Base-by-base conservation (phyloP, 768 basidiomycete genomes). In the Phaeolepiota aurea region DNA sequence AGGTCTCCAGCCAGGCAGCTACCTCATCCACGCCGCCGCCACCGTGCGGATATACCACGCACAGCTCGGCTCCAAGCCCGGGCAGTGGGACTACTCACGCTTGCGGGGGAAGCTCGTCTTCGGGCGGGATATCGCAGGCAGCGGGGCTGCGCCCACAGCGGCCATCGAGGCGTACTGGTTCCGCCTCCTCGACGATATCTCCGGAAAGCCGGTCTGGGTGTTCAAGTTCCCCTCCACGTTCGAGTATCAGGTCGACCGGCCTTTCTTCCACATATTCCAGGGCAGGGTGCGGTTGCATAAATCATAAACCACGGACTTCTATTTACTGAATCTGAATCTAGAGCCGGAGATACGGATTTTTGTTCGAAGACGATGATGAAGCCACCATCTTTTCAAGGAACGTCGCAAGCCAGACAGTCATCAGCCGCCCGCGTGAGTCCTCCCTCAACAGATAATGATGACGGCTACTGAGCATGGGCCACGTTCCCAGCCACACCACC, bases 251-350 rank as follows among this genome's bases (percentile, higher is more conserved):
- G 71, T 82, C 49, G 90, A 96, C 58, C 77, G 84, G 42, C 86
- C 89, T 2, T 94, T 94, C 66, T 96, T 96, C 63, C 90, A 97
- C 59, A 72, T 80, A 28, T 93, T 94, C 61, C 76, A 80, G 34
- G 87, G 87, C 31, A 76, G 83, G 64, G 92, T 93, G 54, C 55
- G 87, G 68, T 15, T 38, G 23, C 25, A n/a, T 41, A 28, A 28
- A 28, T n/a, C n/a, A n/a, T n/a, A n/a, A n/a, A n/a, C n/a, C n/a
- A n/a, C n/a, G n/a, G n/a, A n/a, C n/a, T n/a, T n/a, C n/a, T n/a
- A n/a, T n/a, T n/a, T n/a, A n/a, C n/a, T n/a, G n/a, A n/a, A n/a
- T n/a, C n/a, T n/a, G n/a, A n/a, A 45, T 44, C 16, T 45, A 75
- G 75, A 75, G 67, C 39, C 66, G 74, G 20, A 62, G 62, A 53